Conservation (phyloP, 352 stramenopile species). For the Pythium sukuiense region DNA sequence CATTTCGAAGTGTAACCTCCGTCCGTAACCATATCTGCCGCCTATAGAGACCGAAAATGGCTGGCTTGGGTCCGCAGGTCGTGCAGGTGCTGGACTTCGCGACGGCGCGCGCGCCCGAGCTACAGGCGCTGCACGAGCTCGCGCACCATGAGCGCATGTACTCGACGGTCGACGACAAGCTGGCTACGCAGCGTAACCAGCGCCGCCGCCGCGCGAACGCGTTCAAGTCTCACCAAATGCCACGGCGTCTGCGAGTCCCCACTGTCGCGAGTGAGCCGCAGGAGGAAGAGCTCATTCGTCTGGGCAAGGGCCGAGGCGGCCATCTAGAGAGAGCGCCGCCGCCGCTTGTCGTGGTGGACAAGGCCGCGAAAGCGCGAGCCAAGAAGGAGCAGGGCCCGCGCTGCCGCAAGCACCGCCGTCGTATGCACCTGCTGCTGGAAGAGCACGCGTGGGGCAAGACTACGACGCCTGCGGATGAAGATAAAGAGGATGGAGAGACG, state of each 20-base stretch:
- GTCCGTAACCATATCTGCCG: background rate
- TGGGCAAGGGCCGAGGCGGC: conserved; percentile 5
- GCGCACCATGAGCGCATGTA: conserved; percentile 34
- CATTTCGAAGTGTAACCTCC: conserved; percentile 7
- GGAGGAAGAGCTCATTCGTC: conserved; percentile 26
- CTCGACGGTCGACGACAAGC: conserved; percentile 39
- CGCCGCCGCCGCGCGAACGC: conserved; percentile 72
- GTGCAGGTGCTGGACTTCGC: conserved; percentile 83
- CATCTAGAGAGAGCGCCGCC: background rate
- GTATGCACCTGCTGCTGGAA: conserved; percentile 45
- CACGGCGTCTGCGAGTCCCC: conserved; percentile 45
- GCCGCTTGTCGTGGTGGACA: background rate
- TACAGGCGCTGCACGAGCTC: conserved; percentile 69
- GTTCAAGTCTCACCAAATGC: conserved; percentile 75
- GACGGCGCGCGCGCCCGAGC: conserved; percentile 62
- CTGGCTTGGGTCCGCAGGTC: conserved; percentile 55
- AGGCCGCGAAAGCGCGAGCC: conserved; percentile 7
- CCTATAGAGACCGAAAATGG: conserved; percentile 22
- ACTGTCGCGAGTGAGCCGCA: background rate
- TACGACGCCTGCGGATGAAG: background rate
- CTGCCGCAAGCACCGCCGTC: conserved; percentile 64
- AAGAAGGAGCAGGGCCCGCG: conserved; percentile 22
- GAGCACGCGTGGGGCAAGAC: conserved; percentile 34
- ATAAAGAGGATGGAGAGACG: background rate
- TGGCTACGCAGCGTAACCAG: conserved; percentile 55